Conservation (phyloP, 116 monocot genomes). For the Zostera marina region DNA sequence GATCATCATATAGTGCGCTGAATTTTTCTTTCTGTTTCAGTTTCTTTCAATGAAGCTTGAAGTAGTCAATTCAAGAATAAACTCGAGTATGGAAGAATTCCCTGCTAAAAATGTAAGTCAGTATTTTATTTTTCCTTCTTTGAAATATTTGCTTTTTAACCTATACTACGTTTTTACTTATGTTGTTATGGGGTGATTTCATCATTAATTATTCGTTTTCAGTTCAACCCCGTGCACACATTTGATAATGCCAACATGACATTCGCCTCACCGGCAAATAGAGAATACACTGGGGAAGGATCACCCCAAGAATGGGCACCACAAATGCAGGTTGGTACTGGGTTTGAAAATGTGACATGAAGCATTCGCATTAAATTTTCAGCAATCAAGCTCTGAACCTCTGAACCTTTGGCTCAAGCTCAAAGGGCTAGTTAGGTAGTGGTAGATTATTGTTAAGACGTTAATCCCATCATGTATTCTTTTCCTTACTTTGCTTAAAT, state of each 20-base stretch:
- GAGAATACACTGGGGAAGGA: slow-evolving; percentile 7
- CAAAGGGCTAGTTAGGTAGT: background rate
- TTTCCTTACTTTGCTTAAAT: too few species aligned
- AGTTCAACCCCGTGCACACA: background rate
- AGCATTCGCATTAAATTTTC: background rate
- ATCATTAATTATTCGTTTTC: background rate
- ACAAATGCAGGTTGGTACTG: slow-evolving; percentile 14
- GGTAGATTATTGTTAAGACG: background rate
- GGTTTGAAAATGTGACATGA: slow-evolving; percentile 8
- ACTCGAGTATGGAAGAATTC: slow-evolving; percentile 35
- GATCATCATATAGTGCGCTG: too few species aligned
- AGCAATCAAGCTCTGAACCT: background rate
- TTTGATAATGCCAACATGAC: slow-evolving; percentile 2
- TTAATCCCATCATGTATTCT: too few species aligned
- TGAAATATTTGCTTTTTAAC: background rate
- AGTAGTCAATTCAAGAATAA: slow-evolving; percentile 58
- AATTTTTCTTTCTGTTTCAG: slow-evolving; percentile 15
- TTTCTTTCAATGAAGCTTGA: slow-evolving; percentile 88
- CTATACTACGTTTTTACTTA: background rate
- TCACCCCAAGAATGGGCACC: slow-evolving; percentile 13
- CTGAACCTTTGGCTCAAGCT: background rate
- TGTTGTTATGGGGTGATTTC: background rate
- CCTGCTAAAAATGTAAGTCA: slow-evolving; percentile 65
- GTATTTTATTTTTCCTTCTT: background rate
- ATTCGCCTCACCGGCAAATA: slow-evolving; percentile 9